Percentiles rank a stretch among this genome's conserved stretches.
phyloP scores from a whole-genome alignment of 768 basidiomycete genomes.

The Lactarius pseudohatsudake region DNA sequence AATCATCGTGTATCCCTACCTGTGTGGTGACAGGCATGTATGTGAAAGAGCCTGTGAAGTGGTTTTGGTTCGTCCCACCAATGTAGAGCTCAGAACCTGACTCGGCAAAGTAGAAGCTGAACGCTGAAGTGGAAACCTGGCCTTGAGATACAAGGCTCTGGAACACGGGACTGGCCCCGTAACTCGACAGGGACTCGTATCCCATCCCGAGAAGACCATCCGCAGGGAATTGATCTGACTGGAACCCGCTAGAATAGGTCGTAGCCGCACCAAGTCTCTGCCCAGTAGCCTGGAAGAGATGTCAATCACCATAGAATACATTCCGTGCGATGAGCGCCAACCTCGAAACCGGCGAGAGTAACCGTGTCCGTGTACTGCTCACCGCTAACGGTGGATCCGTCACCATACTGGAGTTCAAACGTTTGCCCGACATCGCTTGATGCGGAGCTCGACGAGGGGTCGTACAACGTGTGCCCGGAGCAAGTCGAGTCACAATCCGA shows the following conservation, averaged over 20 bases:
- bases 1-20: slow-evolving; percentile 19
- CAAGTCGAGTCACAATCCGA: slow-evolving; percentile 36
- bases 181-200: slow-evolving; percentile 33
- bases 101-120: slow-evolving; percentile 49
- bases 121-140: slow-evolving; percentile 39
- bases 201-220: slow-evolving; percentile 48
- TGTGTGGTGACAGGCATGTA: slow-evolving; percentile 7
- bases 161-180: slow-evolving; percentile 33
- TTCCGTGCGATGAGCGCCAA: slow-evolving; percentile 9
- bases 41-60: slow-evolving; percentile 21
- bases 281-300: slow-evolving; percentile 34
- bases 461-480: slow-evolving; percentile 15
- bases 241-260: slow-evolving; percentile 38
- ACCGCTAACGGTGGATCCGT: slow-evolving; percentile 42
- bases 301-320: neutral
- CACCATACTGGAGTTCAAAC: slow-evolving; percentile 41
- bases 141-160: slow-evolving; percentile 45
- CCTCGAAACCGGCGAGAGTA: slow-evolving; percentile 37
- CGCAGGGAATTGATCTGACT: slow-evolving; percentile 32
- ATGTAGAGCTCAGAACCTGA: slow-evolving; percentile 41
- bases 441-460: slow-evolving; percentile 7
- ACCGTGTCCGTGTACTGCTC: slow-evolving; percentile 45
- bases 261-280: slow-evolving; percentile 49
- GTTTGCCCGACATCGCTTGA: slow-evolving; percentile 32
- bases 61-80: slow-evolving; percentile 24